Percentiles rank a stretch among this genome's conserved stretches.
Conservation (phyloP, 148 eudicot species). For the Rhododendron mucronatum region DNA sequence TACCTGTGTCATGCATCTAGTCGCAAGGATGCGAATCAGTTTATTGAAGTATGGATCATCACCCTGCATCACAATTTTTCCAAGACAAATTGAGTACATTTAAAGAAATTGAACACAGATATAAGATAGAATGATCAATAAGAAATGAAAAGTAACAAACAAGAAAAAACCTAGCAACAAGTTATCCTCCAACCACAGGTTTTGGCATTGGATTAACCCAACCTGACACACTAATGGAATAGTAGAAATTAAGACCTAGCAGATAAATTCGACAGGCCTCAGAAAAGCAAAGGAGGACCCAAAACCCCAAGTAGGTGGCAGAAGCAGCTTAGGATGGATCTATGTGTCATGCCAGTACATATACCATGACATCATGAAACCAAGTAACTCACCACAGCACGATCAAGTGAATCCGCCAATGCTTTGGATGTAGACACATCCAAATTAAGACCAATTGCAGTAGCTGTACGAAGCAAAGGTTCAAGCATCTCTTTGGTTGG, state of each 20-base stretch:
- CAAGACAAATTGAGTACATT: neutral
- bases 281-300: neutral
- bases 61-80: slow-evolving; percentile 45
- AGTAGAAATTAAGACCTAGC: neutral
- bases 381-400: slow-evolving; percentile 60
- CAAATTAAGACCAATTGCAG: slow-evolving; percentile 76
- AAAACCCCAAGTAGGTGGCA: neutral
- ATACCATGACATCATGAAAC: neutral
- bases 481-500: slow-evolving; percentile 99
- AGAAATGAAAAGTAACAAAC: neutral
- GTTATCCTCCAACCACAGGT: neutral
- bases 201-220: neutral
- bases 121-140: neutral
- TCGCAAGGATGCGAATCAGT: slow-evolving; percentile 90
- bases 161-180: neutral
- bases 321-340: neutral
- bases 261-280: neutral
- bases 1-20: slow-evolving; percentile 99
- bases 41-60: slow-evolving; percentile 94
- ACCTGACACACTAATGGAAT: neutral
- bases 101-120: neutral
- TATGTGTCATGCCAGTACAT: neutral
- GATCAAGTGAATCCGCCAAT: slow-evolving; percentile 92
- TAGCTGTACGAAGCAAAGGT: slow-evolving; percentile 87
- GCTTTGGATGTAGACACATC: slow-evolving; percentile 93